Evolutionary conservation across 75 land plant genomes (phyloP), one percentile per base, ranked within the genome.

Genomic region (Pinus albicaulis): DNA sequence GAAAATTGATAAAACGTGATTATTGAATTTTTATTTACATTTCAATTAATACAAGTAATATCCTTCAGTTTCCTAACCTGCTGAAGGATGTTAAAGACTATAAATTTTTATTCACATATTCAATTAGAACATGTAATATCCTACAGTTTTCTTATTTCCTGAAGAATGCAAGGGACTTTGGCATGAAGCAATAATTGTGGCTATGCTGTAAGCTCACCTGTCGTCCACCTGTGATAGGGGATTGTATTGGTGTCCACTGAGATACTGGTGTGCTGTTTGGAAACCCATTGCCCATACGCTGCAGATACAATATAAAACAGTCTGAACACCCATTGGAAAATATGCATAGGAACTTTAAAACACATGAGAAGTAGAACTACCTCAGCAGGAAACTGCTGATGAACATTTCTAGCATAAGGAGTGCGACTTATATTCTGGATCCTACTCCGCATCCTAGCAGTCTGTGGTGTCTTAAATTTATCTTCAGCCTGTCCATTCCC

Each of bases 401-500:
- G 56, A 48, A 53, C 3, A 55, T 25, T 72, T 72, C 57, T 72
- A 15, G 31, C 56, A 55, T 72, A 72, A 3, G 74, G 74, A 7
- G 57, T 72, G n/a, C 44, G 44, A 55, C 52, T 53, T 11, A 14
- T 19, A 20, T 48, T 48, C 19, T 48, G 34, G 23, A 48, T 16
- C 24, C 74, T 72, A 48, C n/a, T 72, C 24, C 52, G 56, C 11
- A 48, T n/a, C 74, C 57, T 72, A 1, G 20, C 13, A 55, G 5
- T 38, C 5, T 5, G 74, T 7, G 26, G 28, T 28, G 74, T 72
- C 20, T 55, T 72, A 31, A 68, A 68, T 38, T 44, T 68, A 25
- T 72, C 57, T 24, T 55, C 57, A 25, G 17, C 57, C 57, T 72
- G 74, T 15, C 74, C 74, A 72, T 72, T 72, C 57, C 74, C 74